Evolutionary conservation across 1,139 yeast species (phyloP).

Genomic region (Yamadazyma diddensiae): DNA sequence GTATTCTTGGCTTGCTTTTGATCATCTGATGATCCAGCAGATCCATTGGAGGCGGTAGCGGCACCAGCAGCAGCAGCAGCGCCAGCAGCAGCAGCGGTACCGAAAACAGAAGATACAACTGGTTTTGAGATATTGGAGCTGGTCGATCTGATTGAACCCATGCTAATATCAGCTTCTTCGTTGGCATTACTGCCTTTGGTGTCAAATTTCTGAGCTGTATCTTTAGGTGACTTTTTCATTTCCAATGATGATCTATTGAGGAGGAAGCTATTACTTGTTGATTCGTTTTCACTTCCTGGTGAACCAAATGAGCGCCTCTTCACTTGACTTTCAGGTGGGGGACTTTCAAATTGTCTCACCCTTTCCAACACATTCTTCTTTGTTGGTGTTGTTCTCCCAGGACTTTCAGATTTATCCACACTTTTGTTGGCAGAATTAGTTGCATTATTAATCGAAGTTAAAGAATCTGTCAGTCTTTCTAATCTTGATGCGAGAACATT

Average conservation of each 20-base stretch:
- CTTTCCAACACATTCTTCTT: constrained; percentile 33
- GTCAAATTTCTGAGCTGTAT: constrained; percentile 3
- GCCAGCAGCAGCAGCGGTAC: constrained; percentile 9
- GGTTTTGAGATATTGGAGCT: background rate
- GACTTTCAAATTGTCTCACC: constrained; percentile 38
- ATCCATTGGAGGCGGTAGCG: constrained; percentile 1
- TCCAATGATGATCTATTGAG: constrained; percentile 19
- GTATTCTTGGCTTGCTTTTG: constrained; percentile 3
- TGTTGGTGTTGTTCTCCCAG: constrained; percentile 13
- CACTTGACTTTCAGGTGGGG: constrained; percentile 25
- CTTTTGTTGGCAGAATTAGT: background rate
- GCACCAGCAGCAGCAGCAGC: constrained; percentile 1
- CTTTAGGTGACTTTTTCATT: constrained; percentile 15
- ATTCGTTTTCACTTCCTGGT: constrained; percentile 10
- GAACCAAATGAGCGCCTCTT: constrained; percentile 11
- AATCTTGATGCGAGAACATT: constrained; percentile 16
- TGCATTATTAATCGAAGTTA: constrained; percentile 6
- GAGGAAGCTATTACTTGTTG: constrained; percentile 16
- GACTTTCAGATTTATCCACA: constrained; percentile 1
- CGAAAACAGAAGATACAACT: background rate
- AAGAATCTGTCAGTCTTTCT: constrained; percentile 13
- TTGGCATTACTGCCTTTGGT: constrained; percentile 3
- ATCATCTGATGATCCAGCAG: background rate
- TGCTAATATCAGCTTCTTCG: constrained; percentile 7
- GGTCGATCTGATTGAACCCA: constrained; percentile 1